Evolutionary conservation across 148 eudicot species (phyloP).

Genomic region (Talinum fruticosum): DNA sequence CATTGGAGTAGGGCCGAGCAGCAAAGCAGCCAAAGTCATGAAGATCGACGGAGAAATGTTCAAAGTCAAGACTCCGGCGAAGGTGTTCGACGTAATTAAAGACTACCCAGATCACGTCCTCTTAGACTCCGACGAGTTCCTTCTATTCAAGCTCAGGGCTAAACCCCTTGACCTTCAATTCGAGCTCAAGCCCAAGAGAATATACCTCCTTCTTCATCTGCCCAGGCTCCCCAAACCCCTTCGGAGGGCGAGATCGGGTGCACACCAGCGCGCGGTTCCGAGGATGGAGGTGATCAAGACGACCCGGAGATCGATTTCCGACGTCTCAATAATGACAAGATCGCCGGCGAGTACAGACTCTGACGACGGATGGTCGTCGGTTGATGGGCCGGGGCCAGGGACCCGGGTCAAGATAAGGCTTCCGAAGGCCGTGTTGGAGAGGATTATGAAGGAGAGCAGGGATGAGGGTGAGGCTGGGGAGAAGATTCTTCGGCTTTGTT

Average conservation of each 20-base stretch:
- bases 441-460: conserved; percentile 46
- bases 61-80: conserved; percentile 50
- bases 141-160: conserved; percentile 55
- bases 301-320: conserved; percentile 38
- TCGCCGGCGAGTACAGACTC: background rate
- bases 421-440: conserved; percentile 47
- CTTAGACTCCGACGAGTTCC: conserved; percentile 51
- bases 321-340: conserved; percentile 20
- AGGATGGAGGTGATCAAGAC: conserved; percentile 30
- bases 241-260: conserved; percentile 37
- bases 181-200: conserved; percentile 44
- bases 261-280: conserved; percentile 13
- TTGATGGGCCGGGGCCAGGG: conserved; percentile 16
- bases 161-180: conserved; percentile 39
- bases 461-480: conserved; percentile 57
- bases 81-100: conserved; percentile 45
- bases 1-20: conserved; percentile 28
- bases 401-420: conserved; percentile 61
- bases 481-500: conserved; percentile 49
- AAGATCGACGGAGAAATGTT: conserved; percentile 65
- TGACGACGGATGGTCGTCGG: background rate
- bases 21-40: conserved; percentile 60
- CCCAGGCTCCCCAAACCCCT: conserved; percentile 42
- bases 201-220: conserved; percentile 64
- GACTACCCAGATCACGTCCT: conserved; percentile 67